These are phyloP conservation scores for Boletellus sp. DNA, from an alignment of 768 basidiomycete genomes.

Conservation along the genomic window DNA sequence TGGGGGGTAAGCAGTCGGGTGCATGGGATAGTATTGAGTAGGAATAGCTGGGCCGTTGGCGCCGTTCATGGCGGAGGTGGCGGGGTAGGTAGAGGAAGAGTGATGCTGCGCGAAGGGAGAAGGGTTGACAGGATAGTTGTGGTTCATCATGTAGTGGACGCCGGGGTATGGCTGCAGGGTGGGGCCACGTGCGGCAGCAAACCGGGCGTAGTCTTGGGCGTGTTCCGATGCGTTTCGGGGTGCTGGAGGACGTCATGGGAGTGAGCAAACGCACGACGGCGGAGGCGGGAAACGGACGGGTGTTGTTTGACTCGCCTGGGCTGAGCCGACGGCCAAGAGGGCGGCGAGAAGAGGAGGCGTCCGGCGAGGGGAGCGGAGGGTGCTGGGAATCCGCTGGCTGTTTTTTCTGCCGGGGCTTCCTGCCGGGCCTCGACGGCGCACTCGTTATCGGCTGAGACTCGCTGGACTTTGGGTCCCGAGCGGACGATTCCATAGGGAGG, in stretches of 20 bases:
- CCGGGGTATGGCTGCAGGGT: slow-evolving; percentile 54
- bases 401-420: slow-evolving; percentile 55
- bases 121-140: slow-evolving; percentile 60
- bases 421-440: slow-evolving; percentile 36
- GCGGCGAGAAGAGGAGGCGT: slow-evolving; percentile 24
- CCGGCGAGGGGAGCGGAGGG: slow-evolving; percentile 14
- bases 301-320: slow-evolving; percentile 14
- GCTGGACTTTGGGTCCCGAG: slow-evolving; percentile 42
- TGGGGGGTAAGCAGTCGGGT: slow-evolving; percentile 47
- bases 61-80: slow-evolving; percentile 35
- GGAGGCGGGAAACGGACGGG: slow-evolving; percentile 17
- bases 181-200: slow-evolving; percentile 37
- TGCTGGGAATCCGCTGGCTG: slow-evolving; percentile 32
- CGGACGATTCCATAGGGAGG: slow-evolving; percentile 47
- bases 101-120: slow-evolving; percentile 45
- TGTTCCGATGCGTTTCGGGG: slow-evolving; percentile 19
- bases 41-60: slow-evolving; percentile 39
- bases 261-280: background rate
- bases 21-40: slow-evolving; percentile 55
- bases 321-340: slow-evolving; percentile 28
- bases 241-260: slow-evolving; percentile 12
- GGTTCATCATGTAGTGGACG: slow-evolving; percentile 64
- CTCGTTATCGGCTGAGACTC: slow-evolving; percentile 41
- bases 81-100: slow-evolving; percentile 35
- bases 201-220: slow-evolving; percentile 26